phyloP scores from a whole-genome alignment of 148 eudicot genomes.

The Amaranthus palmeri region DNA sequence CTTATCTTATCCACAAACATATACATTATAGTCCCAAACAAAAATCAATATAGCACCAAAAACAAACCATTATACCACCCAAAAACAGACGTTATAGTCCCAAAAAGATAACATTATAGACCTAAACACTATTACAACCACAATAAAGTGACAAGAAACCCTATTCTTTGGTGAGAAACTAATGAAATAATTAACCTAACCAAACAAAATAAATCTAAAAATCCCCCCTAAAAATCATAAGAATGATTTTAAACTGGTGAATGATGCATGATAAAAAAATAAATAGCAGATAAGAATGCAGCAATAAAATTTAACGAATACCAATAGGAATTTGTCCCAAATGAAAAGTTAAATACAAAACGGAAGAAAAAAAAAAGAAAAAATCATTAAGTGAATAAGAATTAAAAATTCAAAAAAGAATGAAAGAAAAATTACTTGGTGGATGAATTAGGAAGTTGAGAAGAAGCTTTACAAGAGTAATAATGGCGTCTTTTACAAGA shows the following conservation, averaged over 20 bases:
- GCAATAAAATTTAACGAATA: neutral
- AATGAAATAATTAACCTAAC: neutral
- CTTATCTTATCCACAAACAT: too few relatives aligned
- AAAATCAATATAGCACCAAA: too few relatives aligned
- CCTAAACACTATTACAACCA: too few relatives aligned
- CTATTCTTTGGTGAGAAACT: neutral
- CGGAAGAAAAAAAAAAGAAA: neutral
- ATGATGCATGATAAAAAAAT: too few relatives aligned
- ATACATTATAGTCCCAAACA: too few relatives aligned
- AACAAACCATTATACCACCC: too few relatives aligned
- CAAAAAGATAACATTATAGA: too few relatives aligned
- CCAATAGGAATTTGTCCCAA: neutral
- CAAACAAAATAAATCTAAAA: neutral
- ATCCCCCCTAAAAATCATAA: neutral
- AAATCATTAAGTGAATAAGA: neutral
- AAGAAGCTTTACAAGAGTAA: slow-evolving; percentile 18
- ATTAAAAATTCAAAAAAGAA: neutral
- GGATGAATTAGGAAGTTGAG: slow-evolving; percentile 12
- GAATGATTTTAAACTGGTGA: too few relatives aligned
- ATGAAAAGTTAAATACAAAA: neutral
- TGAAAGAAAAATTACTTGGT: slow-evolving; percentile 3
- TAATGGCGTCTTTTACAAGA: neutral
- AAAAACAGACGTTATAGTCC: too few relatives aligned
- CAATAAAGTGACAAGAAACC: slow-evolving; percentile 1
- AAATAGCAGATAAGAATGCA: too few relatives aligned